These are phyloP conservation scores for Funneliformis caledonium DNA, from an alignment of 371 early-diverging fungal species.

Conservation along the genomic window DNA sequence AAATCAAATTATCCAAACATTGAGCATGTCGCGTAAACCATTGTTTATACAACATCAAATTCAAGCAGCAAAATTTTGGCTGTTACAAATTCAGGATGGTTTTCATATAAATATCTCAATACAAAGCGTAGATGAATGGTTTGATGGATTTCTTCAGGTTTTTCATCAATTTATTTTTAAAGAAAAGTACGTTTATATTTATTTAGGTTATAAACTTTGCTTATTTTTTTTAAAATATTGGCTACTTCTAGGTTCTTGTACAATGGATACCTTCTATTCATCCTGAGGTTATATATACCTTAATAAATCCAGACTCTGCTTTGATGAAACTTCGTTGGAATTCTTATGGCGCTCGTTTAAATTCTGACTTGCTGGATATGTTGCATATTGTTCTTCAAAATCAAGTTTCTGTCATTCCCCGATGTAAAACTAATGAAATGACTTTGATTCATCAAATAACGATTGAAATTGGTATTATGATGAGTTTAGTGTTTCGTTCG, in stretches of 20 bases:
- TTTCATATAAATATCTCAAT: background rate
- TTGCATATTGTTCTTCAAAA: constrained; percentile 23
- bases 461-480: background rate
- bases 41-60: constrained; percentile 29
- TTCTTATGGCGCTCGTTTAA: constrained; percentile 13
- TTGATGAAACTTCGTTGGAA: constrained; percentile 31
- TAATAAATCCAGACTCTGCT: constrained; percentile 29
- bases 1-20: constrained; percentile 28
- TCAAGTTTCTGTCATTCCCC: background rate
- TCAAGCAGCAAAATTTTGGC: constrained; percentile 15
- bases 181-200: background rate
- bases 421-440: background rate
- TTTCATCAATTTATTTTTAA: background rate
- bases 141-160: constrained; percentile 36
- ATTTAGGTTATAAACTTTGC: no score
- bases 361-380: constrained; percentile 29
- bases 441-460: constrained; percentile 8
- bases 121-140: constrained; percentile 30
- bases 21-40: constrained; percentile 21
- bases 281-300: constrained; percentile 21
- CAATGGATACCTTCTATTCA: constrained; percentile 35
- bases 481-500: background rate
- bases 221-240: background rate
- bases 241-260: background rate
- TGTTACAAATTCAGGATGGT: constrained; percentile 17